Evolutionary conservation across 2,329 filamentous ascomycete species (phyloP).

Genomic region (Rasamsonia emersonii): DNA sequence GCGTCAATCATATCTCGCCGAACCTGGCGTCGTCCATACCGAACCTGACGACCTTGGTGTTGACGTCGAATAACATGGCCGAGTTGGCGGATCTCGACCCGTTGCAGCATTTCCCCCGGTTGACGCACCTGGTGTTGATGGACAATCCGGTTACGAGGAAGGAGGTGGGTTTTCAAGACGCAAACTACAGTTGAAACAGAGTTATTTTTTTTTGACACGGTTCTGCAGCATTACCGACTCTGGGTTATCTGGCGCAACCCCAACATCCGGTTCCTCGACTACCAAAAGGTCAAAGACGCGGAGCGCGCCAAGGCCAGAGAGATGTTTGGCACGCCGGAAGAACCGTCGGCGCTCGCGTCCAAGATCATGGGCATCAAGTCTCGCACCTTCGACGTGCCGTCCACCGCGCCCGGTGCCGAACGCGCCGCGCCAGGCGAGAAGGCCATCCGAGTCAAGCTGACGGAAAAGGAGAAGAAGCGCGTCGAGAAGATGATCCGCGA

Average conservation of each 20-base stretch:
- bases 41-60: conserved; percentile 69
- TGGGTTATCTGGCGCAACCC: conserved; percentile 87
- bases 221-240: conserved; percentile 70
- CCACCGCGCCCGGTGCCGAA: conserved; percentile 25
- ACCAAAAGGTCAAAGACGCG: conserved; percentile 77
- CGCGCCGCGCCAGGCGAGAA: conserved; percentile 43
- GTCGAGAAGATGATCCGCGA: conserved; percentile 81
- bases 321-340: conserved; percentile 69
- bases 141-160: conserved; percentile 89
- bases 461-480: conserved; percentile 76
- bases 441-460: conserved; percentile 72
- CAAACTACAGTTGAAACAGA: too few relatives aligned
- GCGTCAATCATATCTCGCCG: conserved; percentile 72
- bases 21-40: conserved; percentile 67
- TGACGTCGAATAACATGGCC: conserved; percentile 71
- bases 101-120: conserved; percentile 56
- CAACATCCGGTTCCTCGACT: conserved; percentile 82
- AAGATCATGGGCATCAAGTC: conserved; percentile 84
- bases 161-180: conserved; percentile 70
- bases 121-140: conserved; percentile 72
- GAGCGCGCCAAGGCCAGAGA: conserved; percentile 69
- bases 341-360: conserved; percentile 71
- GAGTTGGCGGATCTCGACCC: conserved; percentile 84
- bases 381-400: conserved; percentile 55
- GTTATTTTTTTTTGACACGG: too few relatives aligned